phyloP scores from a whole-genome alignment of 352 stramenopile genomes.

The Pythium phragmitis region DNA sequence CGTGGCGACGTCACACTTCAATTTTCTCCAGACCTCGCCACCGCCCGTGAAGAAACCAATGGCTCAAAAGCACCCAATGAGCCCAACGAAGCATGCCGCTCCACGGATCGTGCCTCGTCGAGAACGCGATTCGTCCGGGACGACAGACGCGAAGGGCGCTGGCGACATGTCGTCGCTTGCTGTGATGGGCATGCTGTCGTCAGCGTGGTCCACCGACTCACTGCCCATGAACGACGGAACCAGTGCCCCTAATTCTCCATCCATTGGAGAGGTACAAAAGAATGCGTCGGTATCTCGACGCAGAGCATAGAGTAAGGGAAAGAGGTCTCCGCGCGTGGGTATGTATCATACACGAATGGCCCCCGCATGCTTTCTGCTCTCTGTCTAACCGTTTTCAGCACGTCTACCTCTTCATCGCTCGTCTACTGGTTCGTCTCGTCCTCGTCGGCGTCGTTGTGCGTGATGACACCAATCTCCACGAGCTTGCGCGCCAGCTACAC shows the following conservation, averaged over 20 bases:
- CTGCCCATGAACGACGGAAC: slow-evolving; percentile 13
- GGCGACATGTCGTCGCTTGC: not conserved
- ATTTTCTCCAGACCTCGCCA: slow-evolving; percentile 17
- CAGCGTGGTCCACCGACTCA: slow-evolving; percentile 27
- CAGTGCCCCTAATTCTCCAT: not conserved
- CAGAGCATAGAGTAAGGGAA: slow-evolving; percentile 1
- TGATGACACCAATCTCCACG: slow-evolving; percentile 57
- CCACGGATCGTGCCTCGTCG: not conserved
- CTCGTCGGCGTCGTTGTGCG: slow-evolving; percentile 43
- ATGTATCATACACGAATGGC: slow-evolving; percentile 8
- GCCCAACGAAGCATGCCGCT: not conserved
- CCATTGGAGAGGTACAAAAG: not conserved
- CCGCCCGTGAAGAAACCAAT: not conserved
- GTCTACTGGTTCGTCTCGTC: slow-evolving; percentile 24
- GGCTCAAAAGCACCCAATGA: not conserved
- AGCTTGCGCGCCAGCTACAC: slow-evolving; percentile 59
- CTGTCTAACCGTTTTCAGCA: too few relatives aligned
- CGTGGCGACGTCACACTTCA: slow-evolving; percentile 22
- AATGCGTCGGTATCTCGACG: not conserved
- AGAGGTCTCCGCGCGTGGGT: not conserved
- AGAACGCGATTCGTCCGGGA: not conserved
- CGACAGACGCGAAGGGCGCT: not conserved
- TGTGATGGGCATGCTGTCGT: not conserved
- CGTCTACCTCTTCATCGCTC: not conserved
- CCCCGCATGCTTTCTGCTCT: not conserved